These are phyloP conservation scores for Rosa hybrid DNA, from an alignment of 331 rosid species.

Conservation along the genomic window DNA sequence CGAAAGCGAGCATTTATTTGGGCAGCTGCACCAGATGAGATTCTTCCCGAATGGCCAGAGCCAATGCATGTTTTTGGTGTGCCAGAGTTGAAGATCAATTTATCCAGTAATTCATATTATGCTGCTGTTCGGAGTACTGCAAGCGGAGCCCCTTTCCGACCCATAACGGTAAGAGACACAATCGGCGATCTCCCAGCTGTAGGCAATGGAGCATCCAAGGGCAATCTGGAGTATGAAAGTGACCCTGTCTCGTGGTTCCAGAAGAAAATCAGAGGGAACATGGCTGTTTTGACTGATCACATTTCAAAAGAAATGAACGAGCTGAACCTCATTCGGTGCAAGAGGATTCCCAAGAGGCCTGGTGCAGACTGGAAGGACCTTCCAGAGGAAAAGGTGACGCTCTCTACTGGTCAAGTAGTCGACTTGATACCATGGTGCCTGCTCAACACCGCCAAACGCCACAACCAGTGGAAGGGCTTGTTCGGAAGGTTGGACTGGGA, in stretches of 20 bases:
- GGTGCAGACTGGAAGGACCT: conserved; percentile 97
- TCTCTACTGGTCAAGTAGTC: conserved; percentile 73
- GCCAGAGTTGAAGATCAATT: conserved; percentile 70
- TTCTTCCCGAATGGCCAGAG: conserved; percentile 98
- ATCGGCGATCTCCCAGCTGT: conserved; percentile 97
- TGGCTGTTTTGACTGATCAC: conserved; percentile 74
- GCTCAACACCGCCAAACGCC: conserved; percentile 93
- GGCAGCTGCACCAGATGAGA: conserved; percentile 94
- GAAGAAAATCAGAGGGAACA: conserved; percentile 73
- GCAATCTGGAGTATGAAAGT: conserved; percentile 69
- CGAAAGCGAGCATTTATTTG: conserved; percentile 95
- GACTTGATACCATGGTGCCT: conserved; percentile 99
- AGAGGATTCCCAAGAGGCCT: conserved; percentile 81
- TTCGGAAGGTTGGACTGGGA: conserved; percentile 97
- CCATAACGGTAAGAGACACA: conserved; percentile 91
- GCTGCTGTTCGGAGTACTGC: conserved; percentile 91
- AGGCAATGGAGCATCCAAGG: conserved; percentile 79
- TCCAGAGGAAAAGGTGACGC: conserved; percentile 79
- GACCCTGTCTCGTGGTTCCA: conserved; percentile 89
- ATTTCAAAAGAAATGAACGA: conserved; percentile 96
- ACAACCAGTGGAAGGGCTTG: conserved; percentile 96
- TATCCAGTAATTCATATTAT: conserved; percentile 61
- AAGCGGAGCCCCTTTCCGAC: conserved; percentile 87
- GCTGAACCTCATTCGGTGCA: conserved; percentile 78
- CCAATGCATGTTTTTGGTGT: conserved; percentile 92